A percentile compares a stretch with the other conserved stretches of the same genome.
Conservation (phyloP, 257 asterid species). For the Nicotiana benthamiana region DNA sequence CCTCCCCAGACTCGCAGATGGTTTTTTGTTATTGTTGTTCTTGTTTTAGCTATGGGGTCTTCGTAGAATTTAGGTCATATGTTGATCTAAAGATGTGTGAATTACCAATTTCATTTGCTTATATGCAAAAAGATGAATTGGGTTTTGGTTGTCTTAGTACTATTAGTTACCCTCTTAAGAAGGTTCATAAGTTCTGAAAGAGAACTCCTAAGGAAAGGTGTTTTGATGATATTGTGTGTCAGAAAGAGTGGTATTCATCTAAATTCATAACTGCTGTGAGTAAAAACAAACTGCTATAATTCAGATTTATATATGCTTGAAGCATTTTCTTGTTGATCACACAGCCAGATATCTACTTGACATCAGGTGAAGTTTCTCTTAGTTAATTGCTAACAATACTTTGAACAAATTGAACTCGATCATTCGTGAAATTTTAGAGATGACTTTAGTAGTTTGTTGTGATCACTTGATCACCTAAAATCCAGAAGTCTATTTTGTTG, state of each 20-base stretch:
- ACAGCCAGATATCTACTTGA: neutral
- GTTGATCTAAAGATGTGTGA: neutral
- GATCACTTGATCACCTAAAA: no score
- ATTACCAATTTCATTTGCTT: neutral
- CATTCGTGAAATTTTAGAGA: neutral
- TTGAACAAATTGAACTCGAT: neutral
- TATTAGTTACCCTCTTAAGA: neutral
- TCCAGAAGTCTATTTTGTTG: no score
- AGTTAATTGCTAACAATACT: neutral
- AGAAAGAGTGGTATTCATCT: neutral
- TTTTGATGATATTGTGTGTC: neutral
- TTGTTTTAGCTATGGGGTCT: neutral
- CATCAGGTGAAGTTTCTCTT: neutral
- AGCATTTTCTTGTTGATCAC: neutral
- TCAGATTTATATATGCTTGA: neutral
- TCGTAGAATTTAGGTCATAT: neutral
- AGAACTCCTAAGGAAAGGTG: neutral
- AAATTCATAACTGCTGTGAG: neutral
- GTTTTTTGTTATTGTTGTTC: no score
- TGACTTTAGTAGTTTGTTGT: neutral
- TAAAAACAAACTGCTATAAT: neutral
- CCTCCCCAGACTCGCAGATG: no score
- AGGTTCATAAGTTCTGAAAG: neutral
- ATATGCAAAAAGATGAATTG: neutral
- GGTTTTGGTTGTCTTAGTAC: neutral